A percentile compares a stretch with the other conserved stretches of the same genome.
phyloP scores from a whole-genome alignment of 73 alveolate genomes.

The Blepharisma japonicum region DNA sequence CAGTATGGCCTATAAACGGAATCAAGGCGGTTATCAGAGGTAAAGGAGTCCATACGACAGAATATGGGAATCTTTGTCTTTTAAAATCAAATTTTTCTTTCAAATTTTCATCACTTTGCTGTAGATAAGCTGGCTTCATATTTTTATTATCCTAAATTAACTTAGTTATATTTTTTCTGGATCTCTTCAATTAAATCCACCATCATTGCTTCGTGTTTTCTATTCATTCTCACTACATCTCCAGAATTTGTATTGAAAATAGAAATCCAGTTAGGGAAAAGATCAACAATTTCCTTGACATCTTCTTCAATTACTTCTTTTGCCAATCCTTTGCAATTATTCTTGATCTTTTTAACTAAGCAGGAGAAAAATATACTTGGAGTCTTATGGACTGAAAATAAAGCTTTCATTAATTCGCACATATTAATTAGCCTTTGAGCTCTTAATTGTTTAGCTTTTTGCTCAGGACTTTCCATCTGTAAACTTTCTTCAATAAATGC shows the following conservation, averaged over 20 bases:
- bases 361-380: constrained; percentile 1
- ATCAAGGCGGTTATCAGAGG: constrained; percentile 79
- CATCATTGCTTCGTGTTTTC: background rate
- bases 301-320: constrained; percentile 7
- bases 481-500: no score
- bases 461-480: no score
- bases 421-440: background rate
- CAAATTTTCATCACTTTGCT: constrained; percentile 5
- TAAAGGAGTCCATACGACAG: constrained; percentile 95
- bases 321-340: background rate
- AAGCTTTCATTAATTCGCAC: background rate
- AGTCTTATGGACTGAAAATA: background rate
- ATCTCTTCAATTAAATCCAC: no score
- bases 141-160: no score
- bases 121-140: background rate
- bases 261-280: background rate
- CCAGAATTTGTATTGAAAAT: constrained; percentile 8
- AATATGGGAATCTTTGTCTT: constrained; percentile 72
- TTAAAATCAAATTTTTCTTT: constrained; percentile 32
- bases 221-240: constrained; percentile 6
- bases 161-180: no score
- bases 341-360: background rate
- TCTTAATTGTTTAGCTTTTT: background rate
- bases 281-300: background rate
- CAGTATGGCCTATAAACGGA: constrained; percentile 95